Percentiles rank a stretch among this genome's conserved stretches.
Evolutionary conservation across 2,329 filamentous ascomycete genomes (phyloP).

Genomic region (Stylonectria norvegica): DNA sequence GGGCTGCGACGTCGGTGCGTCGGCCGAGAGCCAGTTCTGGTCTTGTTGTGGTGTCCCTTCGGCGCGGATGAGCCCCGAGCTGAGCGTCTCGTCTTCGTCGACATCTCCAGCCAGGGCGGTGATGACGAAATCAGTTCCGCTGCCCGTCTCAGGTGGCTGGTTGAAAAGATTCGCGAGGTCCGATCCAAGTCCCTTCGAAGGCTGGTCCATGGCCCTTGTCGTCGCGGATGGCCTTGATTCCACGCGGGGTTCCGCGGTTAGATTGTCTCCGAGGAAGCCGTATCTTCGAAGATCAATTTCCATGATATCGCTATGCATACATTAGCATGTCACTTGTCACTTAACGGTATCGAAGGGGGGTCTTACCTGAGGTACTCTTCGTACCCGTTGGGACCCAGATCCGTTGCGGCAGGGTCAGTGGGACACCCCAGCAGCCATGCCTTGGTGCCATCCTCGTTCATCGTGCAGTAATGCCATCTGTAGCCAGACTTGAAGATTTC

Average conservation of each 20-base stretch:
- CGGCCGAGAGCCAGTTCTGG: conserved; percentile 57
- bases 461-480: conserved; percentile 96
- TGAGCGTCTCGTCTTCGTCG: conserved; percentile 62
- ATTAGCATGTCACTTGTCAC: conserved; percentile 18
- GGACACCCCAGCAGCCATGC: conserved; percentile 95
- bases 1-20: conserved; percentile 67
- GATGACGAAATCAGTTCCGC: conserved; percentile 85
- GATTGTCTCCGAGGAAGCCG: conserved; percentile 80
- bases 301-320: conserved; percentile 69
- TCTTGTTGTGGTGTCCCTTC: conserved; percentile 37
- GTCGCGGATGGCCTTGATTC: conserved; percentile 50
- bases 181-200: conserved; percentile 69
- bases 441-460: conserved; percentile 92
- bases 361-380: conserved; percentile 77
- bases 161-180: conserved; percentile 89
- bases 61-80: conserved; percentile 46
- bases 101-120: conserved; percentile 81
- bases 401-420: conserved; percentile 64
- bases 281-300: conserved; percentile 90
- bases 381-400: conserved; percentile 65
- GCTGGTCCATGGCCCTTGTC: conserved; percentile 47
- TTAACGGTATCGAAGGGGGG: not conserved
- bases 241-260: conserved; percentile 52
- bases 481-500: conserved; percentile 92
- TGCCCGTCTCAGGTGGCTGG: conserved; percentile 75